These are phyloP conservation scores for Claviceps lovelessii DNA, from an alignment of 2,329 filamentous ascomycete species.

Conservation along the genomic window DNA sequence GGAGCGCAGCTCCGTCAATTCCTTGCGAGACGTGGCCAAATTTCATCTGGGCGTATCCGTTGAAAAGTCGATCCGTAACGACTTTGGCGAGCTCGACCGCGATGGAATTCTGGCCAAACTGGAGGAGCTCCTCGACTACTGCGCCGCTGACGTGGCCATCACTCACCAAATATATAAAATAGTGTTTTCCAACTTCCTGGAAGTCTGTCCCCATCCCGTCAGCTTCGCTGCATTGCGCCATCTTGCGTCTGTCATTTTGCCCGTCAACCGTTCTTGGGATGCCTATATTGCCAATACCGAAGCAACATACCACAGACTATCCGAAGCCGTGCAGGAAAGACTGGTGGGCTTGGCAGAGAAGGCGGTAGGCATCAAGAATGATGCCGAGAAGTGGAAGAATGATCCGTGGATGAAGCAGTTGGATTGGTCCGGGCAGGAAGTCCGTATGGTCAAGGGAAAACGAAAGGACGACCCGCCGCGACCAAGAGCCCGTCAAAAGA, in stretches of 20 bases:
- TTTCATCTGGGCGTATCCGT: conserved; percentile 88
- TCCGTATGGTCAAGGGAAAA: conserved; percentile 83
- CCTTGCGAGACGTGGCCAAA: conserved; percentile 83
- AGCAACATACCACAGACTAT: conserved; percentile 63
- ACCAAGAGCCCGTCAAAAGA: conserved; percentile 73
- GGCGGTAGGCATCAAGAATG: conserved; percentile 58
- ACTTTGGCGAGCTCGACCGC: conserved; percentile 71
- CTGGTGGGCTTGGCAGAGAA: conserved; percentile 60
- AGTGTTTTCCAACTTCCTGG: conserved; percentile 78
- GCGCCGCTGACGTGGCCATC: conserved; percentile 81
- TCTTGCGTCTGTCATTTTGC: conserved; percentile 83
- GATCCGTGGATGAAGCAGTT: conserved; percentile 90
- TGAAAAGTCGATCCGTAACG: conserved; percentile 75
- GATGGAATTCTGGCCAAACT: conserved; percentile 55
- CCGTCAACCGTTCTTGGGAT: conserved; percentile 79
- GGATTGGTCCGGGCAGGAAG: conserved; percentile 88
- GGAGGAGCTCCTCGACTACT: conserved; percentile 81
- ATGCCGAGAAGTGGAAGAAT: conserved; percentile 52
- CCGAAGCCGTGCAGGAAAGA: conserved; percentile 63
- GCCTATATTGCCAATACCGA: conserved; percentile 74
- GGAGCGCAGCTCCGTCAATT: conserved; percentile 86
- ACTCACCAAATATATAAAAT: conserved; percentile 91
- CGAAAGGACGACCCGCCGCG: conserved; percentile 69
- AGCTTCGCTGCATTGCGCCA: conserved; percentile 91
- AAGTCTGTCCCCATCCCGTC: conserved; percentile 88